Evolutionary conservation across 306 rosid genomes (phyloP).

Genomic region (Dryas octopetala): DNA sequence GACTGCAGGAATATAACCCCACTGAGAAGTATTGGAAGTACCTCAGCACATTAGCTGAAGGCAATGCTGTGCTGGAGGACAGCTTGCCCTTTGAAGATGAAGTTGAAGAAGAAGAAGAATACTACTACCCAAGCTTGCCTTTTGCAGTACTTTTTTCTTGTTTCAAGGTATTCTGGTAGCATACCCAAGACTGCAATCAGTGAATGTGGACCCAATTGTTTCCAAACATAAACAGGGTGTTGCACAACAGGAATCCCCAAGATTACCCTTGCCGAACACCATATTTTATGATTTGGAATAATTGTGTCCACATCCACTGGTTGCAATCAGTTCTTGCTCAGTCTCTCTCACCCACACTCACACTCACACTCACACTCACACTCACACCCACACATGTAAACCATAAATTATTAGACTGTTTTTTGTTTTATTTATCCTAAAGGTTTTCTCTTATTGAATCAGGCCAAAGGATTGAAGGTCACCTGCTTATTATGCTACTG

Average conservation of each 20-base stretch:
- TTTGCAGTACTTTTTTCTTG: conserved; percentile 81
- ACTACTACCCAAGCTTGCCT: conserved; percentile 89
- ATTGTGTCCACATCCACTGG: not conserved
- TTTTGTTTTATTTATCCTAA: not conserved
- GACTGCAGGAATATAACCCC: conserved; percentile 71
- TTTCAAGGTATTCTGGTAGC: conserved; percentile 62
- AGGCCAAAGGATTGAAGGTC: conserved; percentile 92
- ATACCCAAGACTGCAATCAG: not conserved
- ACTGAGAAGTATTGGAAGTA: conserved; percentile 70
- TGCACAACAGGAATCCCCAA: not conserved
- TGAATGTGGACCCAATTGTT: not conserved
- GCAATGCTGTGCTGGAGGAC: conserved; percentile 47
- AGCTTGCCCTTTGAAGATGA: conserved; percentile 58
- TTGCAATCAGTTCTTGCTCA: not conserved
- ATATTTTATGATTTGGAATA: not conserved
- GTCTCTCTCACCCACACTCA: not conserved
- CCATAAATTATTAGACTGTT: not conserved
- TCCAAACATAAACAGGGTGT: not conserved
- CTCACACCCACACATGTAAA: not conserved
- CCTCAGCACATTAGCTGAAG: conserved; percentile 65
- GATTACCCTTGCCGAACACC: not conserved
- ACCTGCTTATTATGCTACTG: conserved; percentile 89
- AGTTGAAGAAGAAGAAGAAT: conserved; percentile 74
- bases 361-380: too few species aligned
- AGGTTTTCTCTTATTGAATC: conserved; percentile 17